Evolutionary conservation across 208 protist genomes (phyloP).

Genomic region (Kentomonas sorsogonicus): DNA sequence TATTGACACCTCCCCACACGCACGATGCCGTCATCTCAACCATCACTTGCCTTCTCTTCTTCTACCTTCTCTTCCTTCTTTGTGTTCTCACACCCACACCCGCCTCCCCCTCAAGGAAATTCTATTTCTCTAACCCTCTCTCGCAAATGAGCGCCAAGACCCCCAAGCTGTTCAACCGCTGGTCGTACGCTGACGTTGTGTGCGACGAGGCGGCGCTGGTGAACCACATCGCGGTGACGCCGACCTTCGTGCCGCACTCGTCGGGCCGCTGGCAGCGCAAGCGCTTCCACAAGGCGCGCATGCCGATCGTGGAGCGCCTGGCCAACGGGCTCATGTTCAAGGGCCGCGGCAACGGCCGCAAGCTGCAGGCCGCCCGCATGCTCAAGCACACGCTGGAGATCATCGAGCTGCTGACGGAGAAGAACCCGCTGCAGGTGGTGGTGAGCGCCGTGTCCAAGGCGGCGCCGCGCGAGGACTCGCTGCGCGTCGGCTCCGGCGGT

Average conservation of each 20-base stretch:
- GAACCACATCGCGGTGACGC: constrained; percentile 97
- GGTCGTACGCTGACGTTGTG: constrained; percentile 80
- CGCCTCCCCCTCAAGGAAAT: too few relatives aligned
- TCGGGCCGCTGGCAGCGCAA: constrained; percentile 97
- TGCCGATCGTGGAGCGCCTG: constrained; percentile 94
- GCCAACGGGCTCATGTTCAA: constrained; percentile 98
- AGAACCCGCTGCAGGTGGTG: constrained; percentile 99
- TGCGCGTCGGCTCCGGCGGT: constrained; percentile 99
- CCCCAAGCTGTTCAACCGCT: constrained; percentile 91
- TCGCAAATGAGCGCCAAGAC: constrained; percentile 57
- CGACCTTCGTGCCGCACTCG: constrained; percentile 97
- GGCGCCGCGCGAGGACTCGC: constrained; percentile 99
- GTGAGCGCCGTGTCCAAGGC: constrained; percentile 98
- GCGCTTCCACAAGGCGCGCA: constrained; percentile 99
- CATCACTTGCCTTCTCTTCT: too few relatives aligned
- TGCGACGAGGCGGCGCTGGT: constrained; percentile 85
- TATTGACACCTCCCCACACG: too few relatives aligned
- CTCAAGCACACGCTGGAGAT: constrained; percentile 99
- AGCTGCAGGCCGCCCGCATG: constrained; percentile 98
- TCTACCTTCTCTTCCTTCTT: too few relatives aligned
- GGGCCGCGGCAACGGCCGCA: constrained; percentile 99
- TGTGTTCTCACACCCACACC: too few relatives aligned
- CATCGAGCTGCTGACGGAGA: constrained; percentile 98
- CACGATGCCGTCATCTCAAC: too few relatives aligned
- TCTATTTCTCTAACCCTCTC: too few relatives aligned